A percentile compares a stretch with the other conserved stretches of the same genome.
Conservation (phyloP, 108 stramenopile species). For the Cyclotella kingstonii region DNA sequence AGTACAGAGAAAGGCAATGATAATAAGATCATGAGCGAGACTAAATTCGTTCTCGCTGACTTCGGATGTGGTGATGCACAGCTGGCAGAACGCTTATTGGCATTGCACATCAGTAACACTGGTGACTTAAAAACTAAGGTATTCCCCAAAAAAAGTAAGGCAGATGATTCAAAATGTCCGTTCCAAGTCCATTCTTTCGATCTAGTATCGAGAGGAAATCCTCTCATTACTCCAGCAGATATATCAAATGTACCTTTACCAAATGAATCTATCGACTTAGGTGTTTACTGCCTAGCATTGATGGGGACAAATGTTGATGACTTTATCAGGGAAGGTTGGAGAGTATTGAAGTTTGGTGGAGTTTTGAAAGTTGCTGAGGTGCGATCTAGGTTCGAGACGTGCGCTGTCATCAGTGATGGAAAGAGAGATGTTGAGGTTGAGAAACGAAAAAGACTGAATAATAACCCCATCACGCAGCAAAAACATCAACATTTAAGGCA, state of each 20-base stretch:
- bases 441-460: constrained; percentile 24
- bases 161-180: constrained; percentile 8
- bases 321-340: constrained; percentile 91
- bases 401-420: constrained; percentile 13
- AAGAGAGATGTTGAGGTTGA: constrained; percentile 9
- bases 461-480: too few relatives aligned
- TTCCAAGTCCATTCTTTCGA: constrained; percentile 95
- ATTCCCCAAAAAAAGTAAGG: constrained; percentile 7
- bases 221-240: constrained; percentile 92
- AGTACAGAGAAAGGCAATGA: constrained; percentile 5
- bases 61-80: constrained; percentile 99
- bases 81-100: constrained; percentile 71
- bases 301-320: constrained; percentile 97
- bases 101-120: constrained; percentile 14
- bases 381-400: constrained; percentile 87
- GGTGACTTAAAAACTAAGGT: constrained; percentile 8
- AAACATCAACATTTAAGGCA: constrained; percentile 15
- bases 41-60: constrained; percentile 80
- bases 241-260: constrained; percentile 93
- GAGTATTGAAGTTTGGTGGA: constrained; percentile 86
- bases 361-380: constrained; percentile 94
- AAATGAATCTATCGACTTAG: constrained; percentile 86
- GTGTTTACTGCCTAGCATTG: constrained; percentile 93
- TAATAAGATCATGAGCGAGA: background rate
- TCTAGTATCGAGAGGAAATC: constrained; percentile 83